Evolutionary conservation across 2,329 filamentous ascomycete genomes (phyloP).

Genomic region (Capronia americana): DNA sequence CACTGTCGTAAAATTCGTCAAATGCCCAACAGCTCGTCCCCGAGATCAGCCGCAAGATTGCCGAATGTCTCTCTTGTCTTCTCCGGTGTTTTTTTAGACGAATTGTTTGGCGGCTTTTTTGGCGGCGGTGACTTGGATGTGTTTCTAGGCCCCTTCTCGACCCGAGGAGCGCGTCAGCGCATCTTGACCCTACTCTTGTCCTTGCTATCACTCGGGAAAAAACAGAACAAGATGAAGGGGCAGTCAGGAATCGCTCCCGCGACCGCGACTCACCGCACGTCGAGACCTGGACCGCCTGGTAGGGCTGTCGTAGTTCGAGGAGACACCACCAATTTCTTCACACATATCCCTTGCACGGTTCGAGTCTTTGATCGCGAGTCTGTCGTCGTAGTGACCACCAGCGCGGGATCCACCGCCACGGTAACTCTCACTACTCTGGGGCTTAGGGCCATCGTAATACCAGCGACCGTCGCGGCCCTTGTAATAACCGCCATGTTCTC

Average conservation of each 20-base stretch:
- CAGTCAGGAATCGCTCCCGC: conserved; percentile 24
- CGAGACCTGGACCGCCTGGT: conserved; percentile 23
- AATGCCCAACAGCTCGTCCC: conserved; percentile 13
- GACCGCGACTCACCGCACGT: conserved; percentile 32
- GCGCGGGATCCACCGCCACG: conserved; percentile 14
- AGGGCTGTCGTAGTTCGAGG: background rate
- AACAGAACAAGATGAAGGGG: conserved; percentile 1
- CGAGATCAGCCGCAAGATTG: conserved; percentile 20
- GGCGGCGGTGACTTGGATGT: conserved; percentile 8
- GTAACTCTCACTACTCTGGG: conserved; percentile 34
- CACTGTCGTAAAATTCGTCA: background rate
- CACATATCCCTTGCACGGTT: conserved; percentile 28
- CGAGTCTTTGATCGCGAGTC: conserved; percentile 21
- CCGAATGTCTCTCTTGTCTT: conserved; percentile 23
- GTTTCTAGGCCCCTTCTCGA: conserved; percentile 17
- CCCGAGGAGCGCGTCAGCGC: conserved; percentile 15
- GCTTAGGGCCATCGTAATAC: conserved; percentile 38
- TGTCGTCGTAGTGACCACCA: conserved; percentile 31
- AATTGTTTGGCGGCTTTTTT: conserved; percentile 11
- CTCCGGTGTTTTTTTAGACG: conserved; percentile 19
- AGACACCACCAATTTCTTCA: conserved; percentile 22
- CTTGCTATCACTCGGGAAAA: background rate
- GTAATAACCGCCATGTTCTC: conserved; percentile 38
- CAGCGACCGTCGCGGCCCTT: conserved; percentile 39
- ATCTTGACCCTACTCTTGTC: background rate